phyloP scores from a whole-genome alignment of 2,329 filamentous ascomycete species.

The Penicillium palitans region DNA sequence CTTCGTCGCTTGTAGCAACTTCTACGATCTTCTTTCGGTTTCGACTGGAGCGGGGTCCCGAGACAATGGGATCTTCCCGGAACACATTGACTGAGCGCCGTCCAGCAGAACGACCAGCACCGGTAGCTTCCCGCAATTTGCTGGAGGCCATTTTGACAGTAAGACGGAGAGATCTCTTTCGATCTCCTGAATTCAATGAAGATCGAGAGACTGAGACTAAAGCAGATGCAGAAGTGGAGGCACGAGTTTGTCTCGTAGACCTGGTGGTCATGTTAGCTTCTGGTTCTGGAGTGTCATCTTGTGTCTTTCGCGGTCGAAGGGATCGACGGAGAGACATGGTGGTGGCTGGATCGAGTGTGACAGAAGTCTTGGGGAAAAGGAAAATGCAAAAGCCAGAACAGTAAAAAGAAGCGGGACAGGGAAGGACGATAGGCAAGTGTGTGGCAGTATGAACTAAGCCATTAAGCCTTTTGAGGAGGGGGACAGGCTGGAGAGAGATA shows the following conservation, averaged over 20 bases:
- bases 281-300: constrained; percentile 29
- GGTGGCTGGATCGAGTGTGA: constrained; percentile 2
- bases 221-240: constrained; percentile 37
- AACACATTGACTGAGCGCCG: constrained; percentile 46
- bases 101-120: constrained; percentile 30
- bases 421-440: constrained; percentile 10
- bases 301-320: constrained; percentile 37
- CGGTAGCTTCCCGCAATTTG: constrained; percentile 51
- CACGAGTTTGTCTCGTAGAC: constrained; percentile 38
- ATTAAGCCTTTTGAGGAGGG: background rate
- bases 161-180: constrained; percentile 46
- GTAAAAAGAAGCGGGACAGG: constrained; percentile 10
- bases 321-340: constrained; percentile 43
- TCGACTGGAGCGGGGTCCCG: constrained; percentile 48
- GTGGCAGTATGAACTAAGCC: constrained; percentile 19
- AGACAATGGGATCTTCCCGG: constrained; percentile 48
- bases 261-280: constrained; percentile 41
- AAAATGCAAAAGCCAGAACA: background rate
- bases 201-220: constrained; percentile 32
- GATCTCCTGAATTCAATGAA: constrained; percentile 37
- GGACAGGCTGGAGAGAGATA: constrained; percentile 2
- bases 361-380: background rate
- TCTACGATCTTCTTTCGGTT: constrained; percentile 48
- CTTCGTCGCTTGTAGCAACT: constrained; percentile 49
- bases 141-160: constrained; percentile 53